A percentile compares a stretch with the other conserved stretches of the same genome.
phyloP scores from a whole-genome alignment of 352 stramenopile species.

The Pythium insidiosum region DNA sequence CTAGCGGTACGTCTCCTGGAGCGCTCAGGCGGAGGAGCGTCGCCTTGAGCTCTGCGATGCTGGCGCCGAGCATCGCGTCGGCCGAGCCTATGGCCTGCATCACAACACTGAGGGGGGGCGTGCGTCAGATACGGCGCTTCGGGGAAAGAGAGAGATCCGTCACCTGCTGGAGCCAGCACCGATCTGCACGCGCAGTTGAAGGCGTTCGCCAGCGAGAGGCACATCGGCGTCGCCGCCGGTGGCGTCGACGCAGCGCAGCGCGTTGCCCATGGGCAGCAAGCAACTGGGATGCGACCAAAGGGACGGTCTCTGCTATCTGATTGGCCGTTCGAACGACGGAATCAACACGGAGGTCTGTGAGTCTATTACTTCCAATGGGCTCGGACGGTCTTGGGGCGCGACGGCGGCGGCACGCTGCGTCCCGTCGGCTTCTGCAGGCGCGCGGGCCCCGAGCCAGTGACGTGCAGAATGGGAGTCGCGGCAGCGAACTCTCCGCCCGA shows the following conservation, averaged over 20 bases:
- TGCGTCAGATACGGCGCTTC: too few species aligned
- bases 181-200: too few species aligned
- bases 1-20: too few species aligned
- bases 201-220: not conserved
- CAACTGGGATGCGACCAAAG: not conserved
- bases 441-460: not conserved
- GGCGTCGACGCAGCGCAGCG: conserved; percentile 6
- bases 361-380: conserved; percentile 40
- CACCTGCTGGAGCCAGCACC: too few species aligned
- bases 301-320: not conserved
- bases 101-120: too few species aligned
- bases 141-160: too few species aligned
- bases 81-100: too few species aligned
- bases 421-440: not conserved
- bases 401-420: not conserved
- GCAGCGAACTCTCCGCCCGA: not conserved
- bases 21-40: too few species aligned
- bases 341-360: not conserved
- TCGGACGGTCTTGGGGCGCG: conserved; percentile 20
- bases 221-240: conserved; percentile 8
- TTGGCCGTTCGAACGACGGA: not conserved
- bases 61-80: not conserved
- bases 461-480: not conserved
- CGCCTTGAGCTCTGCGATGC: not conserved
- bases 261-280: conserved; percentile 11